Evolutionary conservation across 441 rosid genomes (phyloP).

Genomic region (Populus hybrid): DNA sequence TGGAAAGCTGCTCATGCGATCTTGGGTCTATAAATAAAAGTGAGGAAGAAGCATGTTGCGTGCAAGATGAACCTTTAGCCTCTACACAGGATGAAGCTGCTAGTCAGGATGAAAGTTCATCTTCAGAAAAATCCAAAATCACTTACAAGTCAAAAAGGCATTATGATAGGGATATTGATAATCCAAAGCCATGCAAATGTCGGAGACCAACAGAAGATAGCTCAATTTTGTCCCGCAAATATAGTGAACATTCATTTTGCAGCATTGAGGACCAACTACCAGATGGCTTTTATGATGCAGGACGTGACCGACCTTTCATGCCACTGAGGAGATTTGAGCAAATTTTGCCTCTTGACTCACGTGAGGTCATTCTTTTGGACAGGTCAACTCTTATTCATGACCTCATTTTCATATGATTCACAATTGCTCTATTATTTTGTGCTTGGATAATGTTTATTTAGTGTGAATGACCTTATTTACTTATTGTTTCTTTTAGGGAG

Average conservation of each 20-base stretch:
- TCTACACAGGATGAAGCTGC: conserved; percentile 30
- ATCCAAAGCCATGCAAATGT: conserved; percentile 87
- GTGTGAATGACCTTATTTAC: conserved; percentile 15
- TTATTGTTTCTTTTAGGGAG: conserved; percentile 38
- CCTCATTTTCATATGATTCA: not conserved
- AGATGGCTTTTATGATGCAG: conserved; percentile 97
- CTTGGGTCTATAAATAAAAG: conserved; percentile 30
- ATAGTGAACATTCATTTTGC: conserved; percentile 67
- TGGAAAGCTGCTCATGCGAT: conserved; percentile 28
- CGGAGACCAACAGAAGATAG: conserved; percentile 48
- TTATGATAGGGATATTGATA: conserved; percentile 61
- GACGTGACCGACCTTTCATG: conserved; percentile 92
- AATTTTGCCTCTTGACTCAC: conserved; percentile 62
- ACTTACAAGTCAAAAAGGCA: conserved; percentile 64
- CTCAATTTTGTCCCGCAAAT: conserved; percentile 49
- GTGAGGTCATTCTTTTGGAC: conserved; percentile 96
- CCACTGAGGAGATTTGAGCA: conserved; percentile 57
- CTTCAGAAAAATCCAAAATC: conserved; percentile 38
- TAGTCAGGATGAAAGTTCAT: conserved; percentile 42
- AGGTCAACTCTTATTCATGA: conserved; percentile 43
- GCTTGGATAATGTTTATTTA: not conserved
- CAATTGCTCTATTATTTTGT: not conserved
- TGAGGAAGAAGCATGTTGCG: conserved; percentile 30
- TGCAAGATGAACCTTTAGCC: conserved; percentile 37
- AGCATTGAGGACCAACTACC: conserved; percentile 67